Evolutionary conservation across 2,329 filamentous ascomycete species (phyloP), one percentile per base, ranked within the genome.

Genomic region (Claviceps sp.): DNA sequence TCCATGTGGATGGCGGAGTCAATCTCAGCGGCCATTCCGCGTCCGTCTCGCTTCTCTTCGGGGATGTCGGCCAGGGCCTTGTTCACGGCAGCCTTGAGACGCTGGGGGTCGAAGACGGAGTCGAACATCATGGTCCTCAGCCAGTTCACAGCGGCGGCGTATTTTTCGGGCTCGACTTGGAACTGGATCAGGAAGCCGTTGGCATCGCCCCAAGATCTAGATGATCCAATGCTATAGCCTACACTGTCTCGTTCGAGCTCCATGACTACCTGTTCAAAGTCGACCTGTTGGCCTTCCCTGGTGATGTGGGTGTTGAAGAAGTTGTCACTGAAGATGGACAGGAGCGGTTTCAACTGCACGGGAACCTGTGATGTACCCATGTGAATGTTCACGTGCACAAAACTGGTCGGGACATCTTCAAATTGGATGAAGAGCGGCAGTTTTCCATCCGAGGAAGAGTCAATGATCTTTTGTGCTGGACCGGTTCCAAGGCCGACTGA

Each of bases 371-470:
- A 78, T 0, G 89, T 95, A 50, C 88, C 88, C 48, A 97, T 73
- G 52, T 93, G 80, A 22, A 97, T 68, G 47, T 81, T 84, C 53
- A 97, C 77, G 59, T 91, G 85, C 6, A 95, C 88, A 65, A 98
- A 98, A 62, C 88, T 95, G 53, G 88, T 94, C 2, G 85, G 84
- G 14, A 97, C 89, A 61, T 95, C 84, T 68, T 98, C 93, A 58
- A 94, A 98, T 67, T 98, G 91, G n/a, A 98, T 76, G 67, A 96
- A 98, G 2, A 97, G 72, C 0, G 88, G 85, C n/a, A 83, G 64
- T 38, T 83, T 68, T 6, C 71, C 73, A 17, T 71, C 57, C 39
- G 77, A 74, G 42, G 88, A 80, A 14, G 75, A 71, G 63, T 97
- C 87, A 47, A 98, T 80, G 47, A 83, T 68, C 54, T 80, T 75